Percentiles rank a stretch among this genome's conserved stretches.
These are phyloP conservation scores for Tieghemiomyces parasiticus DNA, from an alignment of 192 early-diverging fungal genomes.

Conservation along the genomic window DNA sequence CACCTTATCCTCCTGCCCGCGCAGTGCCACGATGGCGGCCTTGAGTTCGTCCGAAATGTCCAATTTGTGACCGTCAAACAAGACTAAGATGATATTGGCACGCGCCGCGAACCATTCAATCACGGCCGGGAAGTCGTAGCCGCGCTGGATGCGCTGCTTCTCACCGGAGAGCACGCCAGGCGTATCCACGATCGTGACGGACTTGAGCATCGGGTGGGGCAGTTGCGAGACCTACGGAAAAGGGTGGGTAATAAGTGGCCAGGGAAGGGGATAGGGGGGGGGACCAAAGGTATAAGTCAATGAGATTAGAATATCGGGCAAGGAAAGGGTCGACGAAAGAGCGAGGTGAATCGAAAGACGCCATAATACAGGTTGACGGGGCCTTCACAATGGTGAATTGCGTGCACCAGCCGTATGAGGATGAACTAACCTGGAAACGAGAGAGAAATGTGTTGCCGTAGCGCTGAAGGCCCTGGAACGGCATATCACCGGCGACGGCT, in stretches of 20 bases:
- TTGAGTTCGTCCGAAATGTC: conserved; percentile 88
- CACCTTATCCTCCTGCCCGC: conserved; percentile 78
- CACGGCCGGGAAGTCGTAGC: conserved; percentile 66
- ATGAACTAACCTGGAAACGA: conserved; percentile 50
- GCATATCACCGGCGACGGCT: conserved; percentile 63
- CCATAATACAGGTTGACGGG: too few species aligned
- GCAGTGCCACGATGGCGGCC: conserved; percentile 52
- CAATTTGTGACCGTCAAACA: conserved; percentile 83
- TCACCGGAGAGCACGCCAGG: conserved; percentile 79
- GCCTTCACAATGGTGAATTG: too few species aligned
- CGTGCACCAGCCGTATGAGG: too few species aligned
- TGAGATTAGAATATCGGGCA: too few species aligned
- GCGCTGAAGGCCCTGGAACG: conserved; percentile 62
- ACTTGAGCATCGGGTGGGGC: conserved; percentile 54
- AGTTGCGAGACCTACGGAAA: conserved; percentile 51
- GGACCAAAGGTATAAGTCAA: too few species aligned
- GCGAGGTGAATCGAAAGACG: too few species aligned
- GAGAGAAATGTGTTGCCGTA: conserved; percentile 70
- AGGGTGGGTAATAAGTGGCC: conserved; percentile 8
- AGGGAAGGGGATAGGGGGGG: not conserved
- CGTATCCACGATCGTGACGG: conserved; percentile 81
- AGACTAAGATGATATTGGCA: conserved; percentile 62
- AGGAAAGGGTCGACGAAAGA: too few species aligned
- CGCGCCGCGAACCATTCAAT: conserved; percentile 81
- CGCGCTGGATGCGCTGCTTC: conserved; percentile 65